phyloP scores from a whole-genome alignment of 169 alveolate species.

The Cryptosporidium parvum region DNA sequence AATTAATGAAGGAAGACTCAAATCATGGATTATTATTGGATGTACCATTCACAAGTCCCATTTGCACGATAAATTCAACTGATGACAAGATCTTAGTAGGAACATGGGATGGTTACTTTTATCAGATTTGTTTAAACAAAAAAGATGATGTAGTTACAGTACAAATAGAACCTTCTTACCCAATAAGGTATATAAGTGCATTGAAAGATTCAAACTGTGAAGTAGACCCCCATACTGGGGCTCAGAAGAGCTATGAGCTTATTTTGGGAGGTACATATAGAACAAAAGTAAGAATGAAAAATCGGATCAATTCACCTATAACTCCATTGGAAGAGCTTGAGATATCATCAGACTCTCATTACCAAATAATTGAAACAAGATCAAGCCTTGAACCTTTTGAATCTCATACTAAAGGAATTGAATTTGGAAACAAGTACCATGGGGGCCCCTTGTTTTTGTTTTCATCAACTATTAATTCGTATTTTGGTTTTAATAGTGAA shows the following conservation, averaged over 20 bases:
- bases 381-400: conserved; percentile 25
- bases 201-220: background rate
- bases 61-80: conserved; percentile 30
- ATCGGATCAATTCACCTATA: conserved; percentile 2
- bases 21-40: conserved; percentile 6
- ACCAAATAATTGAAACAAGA: conserved; percentile 38
- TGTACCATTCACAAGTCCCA: conserved; percentile 48
- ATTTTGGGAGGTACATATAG: conserved; percentile 25
- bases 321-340: conserved; percentile 19
- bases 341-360: conserved; percentile 19
- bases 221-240: background rate
- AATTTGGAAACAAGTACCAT: background rate
- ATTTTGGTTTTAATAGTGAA: conserved; percentile 31
- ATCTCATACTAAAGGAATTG: background rate
- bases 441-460: conserved; percentile 26
- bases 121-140: background rate
- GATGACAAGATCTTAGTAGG: conserved; percentile 28
- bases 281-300: background rate
- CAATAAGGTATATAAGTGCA: conserved; percentile 57
- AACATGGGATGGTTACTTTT: conserved; percentile 61
- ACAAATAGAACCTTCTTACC: conserved; percentile 34
- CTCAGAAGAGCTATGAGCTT: conserved; percentile 26
- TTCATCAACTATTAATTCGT: conserved; percentile 38
- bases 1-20: background rate
- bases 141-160: background rate